A percentile compares a stretch with the other conserved stretches of the same genome.
phyloP scores from a whole-genome alignment of 345 rosid species.

The Citropsis articulata region DNA sequence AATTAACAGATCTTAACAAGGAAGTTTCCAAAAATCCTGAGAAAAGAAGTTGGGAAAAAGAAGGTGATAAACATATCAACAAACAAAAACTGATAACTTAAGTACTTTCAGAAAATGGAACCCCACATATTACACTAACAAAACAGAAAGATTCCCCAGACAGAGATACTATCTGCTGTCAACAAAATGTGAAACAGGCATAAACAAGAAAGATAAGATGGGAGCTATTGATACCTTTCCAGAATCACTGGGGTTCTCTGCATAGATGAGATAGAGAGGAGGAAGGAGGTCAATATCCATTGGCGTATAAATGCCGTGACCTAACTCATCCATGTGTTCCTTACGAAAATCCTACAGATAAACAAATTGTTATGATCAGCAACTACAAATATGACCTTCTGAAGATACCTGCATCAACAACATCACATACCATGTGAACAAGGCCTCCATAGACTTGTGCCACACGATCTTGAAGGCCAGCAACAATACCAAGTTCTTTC shows the following conservation, averaged over 20 bases:
- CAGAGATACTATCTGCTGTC: not conserved
- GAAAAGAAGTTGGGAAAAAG: not conserved
- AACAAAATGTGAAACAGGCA: not conserved
- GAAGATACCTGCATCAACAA: conserved; percentile 1
- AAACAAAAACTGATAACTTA: not conserved
- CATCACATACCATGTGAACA: conserved; percentile 69
- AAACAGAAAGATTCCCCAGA: not conserved
- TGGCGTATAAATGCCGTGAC: conserved; percentile 78
- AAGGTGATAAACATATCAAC: not conserved
- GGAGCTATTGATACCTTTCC: conserved; percentile 61
- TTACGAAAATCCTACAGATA: conserved; percentile 66
- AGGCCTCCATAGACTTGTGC: conserved; percentile 97
- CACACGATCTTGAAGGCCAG: conserved; percentile 97
- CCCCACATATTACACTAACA: not conserved
- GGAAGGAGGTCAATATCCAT: conserved; percentile 85
- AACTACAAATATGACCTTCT: not conserved
- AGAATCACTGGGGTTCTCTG: conserved; percentile 97
- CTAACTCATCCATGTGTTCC: conserved; percentile 76
- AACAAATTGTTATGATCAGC: not conserved
- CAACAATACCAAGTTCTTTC: conserved; percentile 88
- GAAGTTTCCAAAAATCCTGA: too few relatives aligned
- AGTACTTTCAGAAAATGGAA: not conserved
- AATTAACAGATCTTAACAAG: too few relatives aligned
- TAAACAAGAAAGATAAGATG: not conserved
- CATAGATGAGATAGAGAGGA: conserved; percentile 78